A percentile compares a stretch with the other conserved stretches of the same genome.
Conservation (phyloP, 352 stramenopile genomes). For the Globisporangium abappressorium region DNA sequence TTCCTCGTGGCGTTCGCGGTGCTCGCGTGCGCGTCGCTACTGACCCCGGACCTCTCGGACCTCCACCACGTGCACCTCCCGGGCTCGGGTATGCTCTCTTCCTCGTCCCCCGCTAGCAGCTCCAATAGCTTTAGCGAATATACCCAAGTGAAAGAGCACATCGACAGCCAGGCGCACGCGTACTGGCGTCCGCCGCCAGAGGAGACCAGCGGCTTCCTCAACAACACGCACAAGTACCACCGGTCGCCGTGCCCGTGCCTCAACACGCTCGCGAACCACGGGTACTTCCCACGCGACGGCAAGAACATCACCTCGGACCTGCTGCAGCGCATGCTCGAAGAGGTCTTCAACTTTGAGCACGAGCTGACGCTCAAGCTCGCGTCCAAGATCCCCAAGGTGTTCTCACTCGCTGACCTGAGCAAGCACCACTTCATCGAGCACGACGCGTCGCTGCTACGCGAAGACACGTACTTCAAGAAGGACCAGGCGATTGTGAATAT, state of each 20-base stretch:
- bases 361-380: constrained; percentile 32
- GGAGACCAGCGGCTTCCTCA: constrained; percentile 43
- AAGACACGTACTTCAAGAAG: constrained; percentile 39
- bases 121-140: neutral
- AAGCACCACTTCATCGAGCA: constrained; percentile 64
- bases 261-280: constrained; percentile 59
- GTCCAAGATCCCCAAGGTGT: constrained; percentile 11
- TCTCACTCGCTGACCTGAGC: constrained; percentile 50
- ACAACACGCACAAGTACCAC: constrained; percentile 34
- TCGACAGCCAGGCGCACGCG: constrained; percentile 18
- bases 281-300: constrained; percentile 22
- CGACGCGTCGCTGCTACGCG: constrained; percentile 62
- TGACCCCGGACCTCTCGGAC: neutral
- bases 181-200: constrained; percentile 36
- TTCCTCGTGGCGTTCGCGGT: constrained; percentile 2
- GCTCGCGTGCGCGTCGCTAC: neutral
- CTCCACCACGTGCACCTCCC: constrained; percentile 2
- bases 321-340: constrained; percentile 32
- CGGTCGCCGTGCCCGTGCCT: constrained; percentile 55
- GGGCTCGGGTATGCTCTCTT: neutral
- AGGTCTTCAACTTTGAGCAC: constrained; percentile 50
- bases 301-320: constrained; percentile 41
- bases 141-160: neutral
- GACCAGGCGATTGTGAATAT: constrained; percentile 41
- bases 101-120: neutral